These are phyloP conservation scores for Hygrophoropsis aurantiaca DNA, from an alignment of 768 basidiomycete genomes.

Conservation along the genomic window DNA sequence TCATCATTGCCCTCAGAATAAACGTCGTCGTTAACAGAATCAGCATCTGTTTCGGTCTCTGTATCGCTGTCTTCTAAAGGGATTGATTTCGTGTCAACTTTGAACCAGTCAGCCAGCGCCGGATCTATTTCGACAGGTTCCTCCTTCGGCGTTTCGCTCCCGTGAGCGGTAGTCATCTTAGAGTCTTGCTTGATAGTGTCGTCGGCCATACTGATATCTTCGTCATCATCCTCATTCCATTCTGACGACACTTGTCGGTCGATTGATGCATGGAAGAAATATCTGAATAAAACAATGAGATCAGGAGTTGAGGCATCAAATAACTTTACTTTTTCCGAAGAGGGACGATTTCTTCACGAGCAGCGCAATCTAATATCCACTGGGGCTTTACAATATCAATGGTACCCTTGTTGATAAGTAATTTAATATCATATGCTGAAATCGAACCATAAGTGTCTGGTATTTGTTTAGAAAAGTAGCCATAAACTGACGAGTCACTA, in stretches of 20 bases:
- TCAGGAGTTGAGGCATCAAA: neutral
- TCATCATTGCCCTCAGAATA: conserved; percentile 27
- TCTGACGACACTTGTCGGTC: conserved; percentile 49
- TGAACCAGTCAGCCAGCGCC: conserved; percentile 59
- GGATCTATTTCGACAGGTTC: conserved; percentile 44
- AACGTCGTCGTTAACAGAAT: conserved; percentile 68
- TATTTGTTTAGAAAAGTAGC: neutral
- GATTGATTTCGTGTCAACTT: conserved; percentile 41
- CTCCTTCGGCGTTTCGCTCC: conserved; percentile 22
- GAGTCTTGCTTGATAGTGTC: too few relatives aligned
- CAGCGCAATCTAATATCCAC: conserved; percentile 84
- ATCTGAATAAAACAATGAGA: conserved; percentile 40
- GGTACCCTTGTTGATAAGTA: conserved; percentile 66
- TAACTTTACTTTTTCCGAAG: conserved; percentile 61
- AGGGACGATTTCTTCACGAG: conserved; percentile 52
- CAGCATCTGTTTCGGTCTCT: conserved; percentile 63
- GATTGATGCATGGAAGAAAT: conserved; percentile 75
- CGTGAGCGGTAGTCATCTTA: too few relatives aligned
- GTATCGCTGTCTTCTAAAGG: conserved; percentile 35
- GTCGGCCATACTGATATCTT: conserved; percentile 24
- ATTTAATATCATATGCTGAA: conserved; percentile 68
- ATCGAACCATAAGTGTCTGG: too few relatives aligned
- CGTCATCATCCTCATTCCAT: conserved; percentile 44
- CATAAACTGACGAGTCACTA: conserved; percentile 58
- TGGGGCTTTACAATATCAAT: conserved; percentile 75